A percentile compares a stretch with the other conserved stretches of the same genome.
Evolutionary conservation across 1,139 yeast genomes (phyloP).

Genomic region (Schwanniomyces etchellsii): DNA sequence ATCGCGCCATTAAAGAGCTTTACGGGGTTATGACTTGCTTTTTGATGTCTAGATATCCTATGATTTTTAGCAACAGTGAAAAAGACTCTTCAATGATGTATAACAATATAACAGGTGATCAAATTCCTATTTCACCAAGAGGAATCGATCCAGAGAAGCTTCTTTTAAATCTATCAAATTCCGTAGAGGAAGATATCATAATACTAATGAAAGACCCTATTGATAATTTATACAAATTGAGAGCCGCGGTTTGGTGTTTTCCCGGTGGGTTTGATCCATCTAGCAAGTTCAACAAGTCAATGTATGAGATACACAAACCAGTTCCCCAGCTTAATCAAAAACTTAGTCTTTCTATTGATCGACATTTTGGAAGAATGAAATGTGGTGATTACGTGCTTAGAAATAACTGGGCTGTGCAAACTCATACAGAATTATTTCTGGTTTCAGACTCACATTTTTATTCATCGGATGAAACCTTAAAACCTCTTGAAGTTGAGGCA

Average conservation of each 20-base stretch:
- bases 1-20: slow-evolving; percentile 41
- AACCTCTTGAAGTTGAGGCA: slow-evolving; percentile 31
- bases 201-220: slow-evolving; percentile 40
- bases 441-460: slow-evolving; percentile 35
- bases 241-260: slow-evolving; percentile 51
- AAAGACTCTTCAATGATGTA: slow-evolving; percentile 14
- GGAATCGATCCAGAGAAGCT: not conserved
- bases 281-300: slow-evolving; percentile 39
- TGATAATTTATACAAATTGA: slow-evolving; percentile 39
- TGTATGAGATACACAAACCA: slow-evolving; percentile 47
- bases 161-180: slow-evolving; percentile 5
- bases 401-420: slow-evolving; percentile 49
- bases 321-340: slow-evolving; percentile 48
- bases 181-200: slow-evolving; percentile 55
- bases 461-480: slow-evolving; percentile 9
- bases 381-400: slow-evolving; percentile 43
- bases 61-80: slow-evolving; percentile 9
- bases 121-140: slow-evolving; percentile 19
- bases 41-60: slow-evolving; percentile 45
- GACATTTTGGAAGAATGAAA: slow-evolving; percentile 36
- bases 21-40: slow-evolving; percentile 37
- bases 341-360: slow-evolving; percentile 46
- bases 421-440: slow-evolving; percentile 37
- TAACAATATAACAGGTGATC: slow-evolving; percentile 30
- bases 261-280: slow-evolving; percentile 62